Percentiles rank a stretch among this genome's conserved stretches.
Evolutionary conservation across 1,284 basidiomycete species (phyloP).

Genomic region (Boletellus deceptivus): DNA sequence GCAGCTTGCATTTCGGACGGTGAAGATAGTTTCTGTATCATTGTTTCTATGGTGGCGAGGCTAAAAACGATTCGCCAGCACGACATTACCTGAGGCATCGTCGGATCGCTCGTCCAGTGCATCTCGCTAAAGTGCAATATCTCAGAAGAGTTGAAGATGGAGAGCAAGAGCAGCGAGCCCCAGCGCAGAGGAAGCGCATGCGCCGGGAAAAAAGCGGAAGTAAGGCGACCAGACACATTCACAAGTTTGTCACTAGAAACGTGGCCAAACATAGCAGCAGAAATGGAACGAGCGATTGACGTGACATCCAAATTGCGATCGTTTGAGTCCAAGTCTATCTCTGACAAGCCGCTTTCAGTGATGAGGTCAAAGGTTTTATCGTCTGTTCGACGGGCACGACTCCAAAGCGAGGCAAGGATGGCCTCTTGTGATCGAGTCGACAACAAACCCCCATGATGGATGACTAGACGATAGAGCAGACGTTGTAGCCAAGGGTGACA

Average conservation of each 20-base stretch:
- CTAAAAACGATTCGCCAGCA: constrained; percentile 31
- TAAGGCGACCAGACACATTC: constrained; percentile 5
- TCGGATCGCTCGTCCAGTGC: neutral
- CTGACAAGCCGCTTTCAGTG: neutral
- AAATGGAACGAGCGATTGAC: constrained; percentile 16
- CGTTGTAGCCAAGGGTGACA: constrained; percentile 26
- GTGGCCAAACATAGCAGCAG: constrained; percentile 11
- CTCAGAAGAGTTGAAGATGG: constrained; percentile 20
- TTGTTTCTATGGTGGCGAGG: constrained; percentile 29
- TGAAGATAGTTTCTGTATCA: constrained; percentile 6
- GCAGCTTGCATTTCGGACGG: neutral
- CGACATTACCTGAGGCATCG: constrained; percentile 7
- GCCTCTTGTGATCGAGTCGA: constrained; percentile 19
- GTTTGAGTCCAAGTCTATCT: neutral
- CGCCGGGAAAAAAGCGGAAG: constrained; percentile 17
- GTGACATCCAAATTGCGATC: constrained; percentile 8
- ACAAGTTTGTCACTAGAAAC: neutral
- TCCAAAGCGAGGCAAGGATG: constrained; percentile 27
- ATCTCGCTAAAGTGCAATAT: neutral
- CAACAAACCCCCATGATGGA: constrained; percentile 13
- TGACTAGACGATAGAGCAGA: constrained; percentile 30
- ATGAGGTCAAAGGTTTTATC: neutral
- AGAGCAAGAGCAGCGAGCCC: constrained; percentile 19
- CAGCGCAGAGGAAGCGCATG: constrained; percentile 20
- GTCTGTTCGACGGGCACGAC: constrained; percentile 7